Conservation (phyloP, 1,284 basidiomycete species). For the Ceraceosorus guamensis region DNA sequence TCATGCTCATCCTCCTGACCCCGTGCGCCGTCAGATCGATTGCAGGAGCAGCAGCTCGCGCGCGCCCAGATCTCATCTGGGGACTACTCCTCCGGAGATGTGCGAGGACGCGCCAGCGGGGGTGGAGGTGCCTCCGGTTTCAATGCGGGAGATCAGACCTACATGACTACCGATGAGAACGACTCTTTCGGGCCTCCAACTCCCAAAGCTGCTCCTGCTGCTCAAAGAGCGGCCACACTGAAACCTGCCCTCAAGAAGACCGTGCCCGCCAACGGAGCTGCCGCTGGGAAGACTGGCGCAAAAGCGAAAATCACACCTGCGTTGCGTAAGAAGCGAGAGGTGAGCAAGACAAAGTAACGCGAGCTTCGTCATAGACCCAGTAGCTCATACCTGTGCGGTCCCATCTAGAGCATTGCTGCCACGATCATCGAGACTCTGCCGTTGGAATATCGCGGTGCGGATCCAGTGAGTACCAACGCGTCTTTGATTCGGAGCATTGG, state of each 20-base stretch:
- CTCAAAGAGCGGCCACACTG: conserved; percentile 8
- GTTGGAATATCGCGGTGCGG: conserved; percentile 79
- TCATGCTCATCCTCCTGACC: neutral
- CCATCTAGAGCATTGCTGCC: conserved; percentile 30
- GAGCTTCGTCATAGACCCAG: neutral
- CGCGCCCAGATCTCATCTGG: neutral
- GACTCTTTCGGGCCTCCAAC: neutral
- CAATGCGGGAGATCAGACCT: conserved; percentile 35
- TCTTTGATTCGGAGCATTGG: neutral
- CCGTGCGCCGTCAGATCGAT: neutral
- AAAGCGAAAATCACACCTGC: conserved; percentile 67
- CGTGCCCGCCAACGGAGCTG: neutral
- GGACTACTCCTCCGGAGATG: neutral
- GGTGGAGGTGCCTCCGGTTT: neutral
- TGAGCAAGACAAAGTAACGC: conserved; percentile 41
- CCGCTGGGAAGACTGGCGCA: conserved; percentile 10
- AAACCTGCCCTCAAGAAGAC: conserved; percentile 13
- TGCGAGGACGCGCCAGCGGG: neutral
- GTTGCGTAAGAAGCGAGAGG: conserved; percentile 73
- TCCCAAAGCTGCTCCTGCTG: conserved; percentile 12
- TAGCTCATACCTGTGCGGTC: neutral
- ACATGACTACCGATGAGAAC: conserved; percentile 40
- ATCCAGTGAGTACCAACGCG: conserved; percentile 55
- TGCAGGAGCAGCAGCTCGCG: conserved; percentile 1
- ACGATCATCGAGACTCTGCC: conserved; percentile 71